A percentile compares a stretch with the other conserved stretches of the same genome.
phyloP scores from a whole-genome alignment of 225 moss, liverwort and hornwort species.

The Sphagnum tenellum region DNA sequence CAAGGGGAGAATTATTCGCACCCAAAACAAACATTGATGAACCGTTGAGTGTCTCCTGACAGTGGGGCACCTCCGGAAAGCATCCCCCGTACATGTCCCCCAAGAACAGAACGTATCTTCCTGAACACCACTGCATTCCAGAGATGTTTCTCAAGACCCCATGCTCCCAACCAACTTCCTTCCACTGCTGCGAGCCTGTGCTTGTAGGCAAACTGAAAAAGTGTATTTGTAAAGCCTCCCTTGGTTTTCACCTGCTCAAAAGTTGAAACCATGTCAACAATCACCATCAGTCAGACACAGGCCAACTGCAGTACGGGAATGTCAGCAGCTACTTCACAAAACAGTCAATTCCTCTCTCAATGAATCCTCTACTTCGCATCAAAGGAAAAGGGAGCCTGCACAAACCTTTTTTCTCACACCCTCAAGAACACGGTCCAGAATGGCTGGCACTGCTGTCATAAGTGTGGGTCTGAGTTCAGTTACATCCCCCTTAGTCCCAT shows the following conservation, averaged over 20 bases:
- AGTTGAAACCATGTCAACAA: neutral
- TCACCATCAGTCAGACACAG: neutral
- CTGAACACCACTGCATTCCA: constrained; percentile 82
- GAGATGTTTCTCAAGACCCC: constrained; percentile 67
- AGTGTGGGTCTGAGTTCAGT: constrained; percentile 73
- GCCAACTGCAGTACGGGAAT: neutral
- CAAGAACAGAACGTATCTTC: constrained; percentile 82
- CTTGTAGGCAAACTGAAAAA: constrained; percentile 84
- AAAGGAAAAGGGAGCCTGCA: neutral
- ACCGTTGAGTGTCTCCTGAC: constrained; percentile 88
- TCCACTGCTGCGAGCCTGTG: constrained; percentile 69
- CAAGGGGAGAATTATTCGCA: constrained; percentile 4
- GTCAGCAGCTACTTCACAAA: neutral
- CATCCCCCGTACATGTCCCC: constrained; percentile 76
- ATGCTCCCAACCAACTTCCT: constrained; percentile 86
- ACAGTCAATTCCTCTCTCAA: neutral
- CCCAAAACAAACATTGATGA: constrained; percentile 98
- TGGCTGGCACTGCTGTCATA: constrained; percentile 96
- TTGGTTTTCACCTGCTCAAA: constrained; percentile 59
- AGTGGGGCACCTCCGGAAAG: constrained; percentile 94
- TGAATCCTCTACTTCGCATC: neutral
- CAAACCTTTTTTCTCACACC: constrained; percentile 84
- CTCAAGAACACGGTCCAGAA: constrained; percentile 90
- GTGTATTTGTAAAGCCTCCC: constrained; percentile 61
- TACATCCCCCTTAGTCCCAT: constrained; percentile 87